These are phyloP conservation scores for Mollisia scopiformis DNA, from an alignment of 2,329 filamentous ascomycete species.

Conservation along the genomic window DNA sequence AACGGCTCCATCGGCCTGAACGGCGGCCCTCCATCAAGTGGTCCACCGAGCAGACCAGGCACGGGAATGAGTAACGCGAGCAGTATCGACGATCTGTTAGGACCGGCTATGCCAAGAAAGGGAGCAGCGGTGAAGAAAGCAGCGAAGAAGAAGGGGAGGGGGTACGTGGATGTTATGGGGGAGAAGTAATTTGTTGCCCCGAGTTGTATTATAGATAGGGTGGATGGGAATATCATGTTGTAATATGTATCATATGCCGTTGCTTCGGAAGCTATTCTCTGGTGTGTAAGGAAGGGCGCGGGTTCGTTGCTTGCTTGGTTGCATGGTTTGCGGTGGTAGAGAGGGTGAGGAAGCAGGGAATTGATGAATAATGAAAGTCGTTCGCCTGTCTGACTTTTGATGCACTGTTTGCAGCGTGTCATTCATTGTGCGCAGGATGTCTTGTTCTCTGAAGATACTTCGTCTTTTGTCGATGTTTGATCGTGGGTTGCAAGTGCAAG, in stretches of 20 bases:
- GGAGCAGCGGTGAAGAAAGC: slow-evolving; percentile 57
- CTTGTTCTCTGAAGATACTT: too few relatives aligned
- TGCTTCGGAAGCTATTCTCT: neutral
- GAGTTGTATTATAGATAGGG: neutral
- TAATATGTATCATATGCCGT: neutral
- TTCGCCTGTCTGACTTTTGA: too few relatives aligned
- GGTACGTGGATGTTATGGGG: slow-evolving; percentile 96
- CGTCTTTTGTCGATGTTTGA: too few relatives aligned
- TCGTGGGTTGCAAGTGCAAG: too few relatives aligned
- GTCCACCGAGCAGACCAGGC: slow-evolving; percentile 67
- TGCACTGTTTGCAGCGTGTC: neutral
- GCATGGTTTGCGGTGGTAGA: slow-evolving; percentile 1
- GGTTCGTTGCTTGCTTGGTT: neutral
- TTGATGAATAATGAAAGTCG: neutral
- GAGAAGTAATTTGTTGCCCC: slow-evolving; percentile 30
- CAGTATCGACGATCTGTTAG: slow-evolving; percentile 91
- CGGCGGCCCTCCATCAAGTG: slow-evolving; percentile 25
- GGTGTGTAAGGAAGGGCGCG: too few relatives aligned
- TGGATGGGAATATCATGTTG: neutral
- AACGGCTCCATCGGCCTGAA: slow-evolving; percentile 25
- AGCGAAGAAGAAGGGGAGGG: slow-evolving; percentile 78
- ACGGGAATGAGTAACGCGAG: slow-evolving; percentile 91
- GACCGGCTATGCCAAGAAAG: slow-evolving; percentile 72
- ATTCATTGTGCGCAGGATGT: too few relatives aligned
- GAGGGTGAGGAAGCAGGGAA: neutral